These are phyloP conservation scores for Dipteronia sinensis DNA, from an alignment of 345 rosid genomes.

Conservation along the genomic window DNA sequence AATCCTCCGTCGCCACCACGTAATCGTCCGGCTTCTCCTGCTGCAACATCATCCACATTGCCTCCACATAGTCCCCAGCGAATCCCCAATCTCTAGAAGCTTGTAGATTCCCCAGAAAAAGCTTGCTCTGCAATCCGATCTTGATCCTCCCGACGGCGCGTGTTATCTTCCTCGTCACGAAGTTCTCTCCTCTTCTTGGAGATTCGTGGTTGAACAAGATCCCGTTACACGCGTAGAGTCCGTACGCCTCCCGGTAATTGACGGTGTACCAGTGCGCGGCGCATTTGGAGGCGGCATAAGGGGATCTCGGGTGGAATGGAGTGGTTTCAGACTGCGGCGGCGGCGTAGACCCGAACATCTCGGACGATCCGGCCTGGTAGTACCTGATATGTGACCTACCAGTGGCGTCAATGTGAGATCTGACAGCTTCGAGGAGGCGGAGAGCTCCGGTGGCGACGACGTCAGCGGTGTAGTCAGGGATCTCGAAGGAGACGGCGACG, in stretches of 20 bases:
- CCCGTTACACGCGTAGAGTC: slow-evolving; percentile 87
- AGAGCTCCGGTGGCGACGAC: slow-evolving; percentile 95
- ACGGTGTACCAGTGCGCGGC: slow-evolving; percentile 99
- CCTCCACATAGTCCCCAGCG: slow-evolving; percentile 94
- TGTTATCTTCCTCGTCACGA: slow-evolving; percentile 91
- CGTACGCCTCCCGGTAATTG: slow-evolving; percentile 91
- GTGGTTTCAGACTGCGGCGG: slow-evolving; percentile 85
- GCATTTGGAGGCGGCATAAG: slow-evolving; percentile 90
- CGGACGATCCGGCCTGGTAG: slow-evolving; percentile 95
- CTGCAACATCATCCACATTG: slow-evolving; percentile 99
- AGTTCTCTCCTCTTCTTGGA: slow-evolving; percentile 89
- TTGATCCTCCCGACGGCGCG: slow-evolving; percentile 92
- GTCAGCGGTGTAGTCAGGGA: slow-evolving; percentile 94
- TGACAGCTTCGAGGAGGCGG: slow-evolving; percentile 90
- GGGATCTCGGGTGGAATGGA: slow-evolving; percentile 96
- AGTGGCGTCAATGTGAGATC: slow-evolving; percentile 80
- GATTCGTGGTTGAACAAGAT: slow-evolving; percentile 94
- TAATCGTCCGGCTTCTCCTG: slow-evolving; percentile 92
- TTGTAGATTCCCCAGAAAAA: slow-evolving; percentile 78
- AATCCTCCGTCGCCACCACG: slow-evolving; percentile 93
- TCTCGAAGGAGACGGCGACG: slow-evolving; percentile 94
- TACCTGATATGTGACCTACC: slow-evolving; percentile 67
- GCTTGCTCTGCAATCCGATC: slow-evolving; percentile 77
- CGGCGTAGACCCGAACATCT: slow-evolving; percentile 94
- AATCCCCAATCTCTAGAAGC: slow-evolving; percentile 98